These are phyloP conservation scores for Plasmopara halstedii DNA, from an alignment of 352 stramenopile species.

Conservation along the genomic window DNA sequence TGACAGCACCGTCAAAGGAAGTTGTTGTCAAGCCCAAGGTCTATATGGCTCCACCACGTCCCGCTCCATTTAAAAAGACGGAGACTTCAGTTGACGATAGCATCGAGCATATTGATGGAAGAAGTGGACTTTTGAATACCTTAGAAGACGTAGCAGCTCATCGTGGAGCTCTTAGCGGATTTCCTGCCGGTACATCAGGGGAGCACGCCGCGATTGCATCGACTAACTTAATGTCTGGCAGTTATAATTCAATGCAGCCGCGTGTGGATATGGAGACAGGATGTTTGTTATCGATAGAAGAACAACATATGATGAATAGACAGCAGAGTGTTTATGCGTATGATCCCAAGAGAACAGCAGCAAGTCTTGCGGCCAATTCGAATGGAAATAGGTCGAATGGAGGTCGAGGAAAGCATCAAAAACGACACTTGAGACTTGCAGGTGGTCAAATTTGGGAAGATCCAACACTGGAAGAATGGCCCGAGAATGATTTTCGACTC, in stretches of 20 bases:
- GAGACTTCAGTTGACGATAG: not conserved
- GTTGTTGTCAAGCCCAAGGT: constrained; percentile 46
- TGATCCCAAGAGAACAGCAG: constrained; percentile 42
- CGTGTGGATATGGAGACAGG: constrained; percentile 68
- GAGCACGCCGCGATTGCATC: constrained; percentile 28
- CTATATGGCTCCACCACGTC: constrained; percentile 63
- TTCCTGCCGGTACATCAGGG: constrained; percentile 43
- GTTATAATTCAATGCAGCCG: constrained; percentile 22
- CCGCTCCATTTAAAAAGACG: constrained; percentile 33
- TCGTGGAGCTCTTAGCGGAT: constrained; percentile 60
- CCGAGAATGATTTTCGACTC: constrained; percentile 94
- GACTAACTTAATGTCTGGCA: not conserved
- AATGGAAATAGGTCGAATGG: not conserved
- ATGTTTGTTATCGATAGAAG: constrained; percentile 46
- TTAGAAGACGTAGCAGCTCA: constrained; percentile 39
- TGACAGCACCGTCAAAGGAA: constrained; percentile 4
- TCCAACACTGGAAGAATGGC: constrained; percentile 89
- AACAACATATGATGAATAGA: constrained; percentile 75
- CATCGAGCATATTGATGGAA: not conserved
- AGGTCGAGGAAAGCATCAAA: constrained; percentile 19
- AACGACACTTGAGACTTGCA: constrained; percentile 56
- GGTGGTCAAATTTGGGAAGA: constrained; percentile 91
- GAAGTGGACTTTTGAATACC: constrained; percentile 32
- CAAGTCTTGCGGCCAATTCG: constrained; percentile 15
- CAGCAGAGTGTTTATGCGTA: constrained; percentile 85